Percentiles rank a stretch among this genome's conserved stretches.
Conservation (phyloP, 2,329 filamentous ascomycete genomes). For the Diaporthe nobilis region DNA sequence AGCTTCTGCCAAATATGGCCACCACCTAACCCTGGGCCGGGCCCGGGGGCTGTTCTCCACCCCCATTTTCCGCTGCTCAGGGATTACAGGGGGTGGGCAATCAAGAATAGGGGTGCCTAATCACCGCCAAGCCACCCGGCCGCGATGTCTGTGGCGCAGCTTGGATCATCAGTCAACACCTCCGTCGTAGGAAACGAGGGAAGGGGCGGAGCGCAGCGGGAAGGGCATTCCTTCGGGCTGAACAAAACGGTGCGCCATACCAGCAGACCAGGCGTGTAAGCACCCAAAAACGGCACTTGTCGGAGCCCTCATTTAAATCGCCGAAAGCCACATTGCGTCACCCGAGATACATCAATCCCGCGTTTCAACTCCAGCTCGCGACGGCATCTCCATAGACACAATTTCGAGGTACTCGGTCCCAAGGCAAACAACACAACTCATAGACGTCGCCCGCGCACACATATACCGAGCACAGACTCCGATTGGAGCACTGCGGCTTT, state of each 20-base stretch:
- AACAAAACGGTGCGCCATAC: background rate
- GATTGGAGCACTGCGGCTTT: no score
- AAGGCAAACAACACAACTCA: background rate
- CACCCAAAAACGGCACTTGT: conserved; percentile 2
- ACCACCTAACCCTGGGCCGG: background rate
- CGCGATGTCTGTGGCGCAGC: conserved; percentile 22
- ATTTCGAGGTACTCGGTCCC: background rate
- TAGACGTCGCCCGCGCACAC: background rate
- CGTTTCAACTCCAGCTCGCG: background rate
- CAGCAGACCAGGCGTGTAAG: background rate
- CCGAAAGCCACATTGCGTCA: conserved; percentile 15
- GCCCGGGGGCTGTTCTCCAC: background rate
- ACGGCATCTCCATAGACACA: background rate
- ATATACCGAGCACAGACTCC: background rate
- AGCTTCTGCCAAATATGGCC: background rate
- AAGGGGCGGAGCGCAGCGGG: conserved; percentile 18
- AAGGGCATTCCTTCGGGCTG: background rate
- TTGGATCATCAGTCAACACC: background rate
- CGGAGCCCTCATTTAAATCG: conserved; percentile 12
- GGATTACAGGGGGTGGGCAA: background rate
- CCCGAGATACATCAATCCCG: background rate
- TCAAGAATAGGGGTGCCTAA: conserved; percentile 11
- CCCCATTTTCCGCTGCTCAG: background rate
- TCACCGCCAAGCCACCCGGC: conserved; percentile 1
- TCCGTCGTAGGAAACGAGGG: background rate